Base-by-base conservation (phyloP, 805 yeast genomes). In the Wickerhamiella qilinensis region DNA sequence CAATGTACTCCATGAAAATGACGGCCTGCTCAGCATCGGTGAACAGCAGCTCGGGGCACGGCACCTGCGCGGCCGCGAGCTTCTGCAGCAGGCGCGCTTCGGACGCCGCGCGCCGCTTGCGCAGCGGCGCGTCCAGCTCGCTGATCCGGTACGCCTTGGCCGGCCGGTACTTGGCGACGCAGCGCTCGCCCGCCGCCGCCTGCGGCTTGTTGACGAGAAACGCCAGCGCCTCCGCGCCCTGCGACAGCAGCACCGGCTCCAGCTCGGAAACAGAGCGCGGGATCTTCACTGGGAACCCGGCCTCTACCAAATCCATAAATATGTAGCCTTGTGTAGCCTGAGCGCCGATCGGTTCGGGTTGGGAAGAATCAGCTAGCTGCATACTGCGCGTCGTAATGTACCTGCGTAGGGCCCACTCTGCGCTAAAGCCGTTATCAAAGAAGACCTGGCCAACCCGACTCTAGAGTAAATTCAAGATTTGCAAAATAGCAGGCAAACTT, bases 131-230 rank as follows among this genome's bases (percentile, higher is more conserved):
- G 58, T 91, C 98, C 20, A 91, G 70, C 28, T 68, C 67, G 3
- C 84, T 84, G 50, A 91, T 94, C 53, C 98, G 67, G 54, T 91
- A 91, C n/a, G 78, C 73, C 54, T 91, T 91, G 19, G 76, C 71
- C 1, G 98, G 96, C 46, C 98, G 68, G 56, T 69, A 86, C 56
- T 91, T 91, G 44, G 84, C 65, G 28, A 88, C 75, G 54, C 65
- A 78, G n/a, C n/a, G n/a, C 39, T 61, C 55, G 3, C 50, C 38
- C 4, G 27, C 28, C 5, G 37, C 18, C 3, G 9, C 30, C 12
- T 14, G 22, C 8, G 40, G 40, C 19, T 25, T 19, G 9, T 25
- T 20, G 15, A 39, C 37, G 8, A 32, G 11, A 19, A 51, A 39
- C 2, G 47, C 45, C 6, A 51, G 42, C 3, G 54, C 54, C 41